These are phyloP conservation scores for Phialophora tarda DNA, from an alignment of 2,329 filamentous ascomycete species.

Conservation along the genomic window DNA sequence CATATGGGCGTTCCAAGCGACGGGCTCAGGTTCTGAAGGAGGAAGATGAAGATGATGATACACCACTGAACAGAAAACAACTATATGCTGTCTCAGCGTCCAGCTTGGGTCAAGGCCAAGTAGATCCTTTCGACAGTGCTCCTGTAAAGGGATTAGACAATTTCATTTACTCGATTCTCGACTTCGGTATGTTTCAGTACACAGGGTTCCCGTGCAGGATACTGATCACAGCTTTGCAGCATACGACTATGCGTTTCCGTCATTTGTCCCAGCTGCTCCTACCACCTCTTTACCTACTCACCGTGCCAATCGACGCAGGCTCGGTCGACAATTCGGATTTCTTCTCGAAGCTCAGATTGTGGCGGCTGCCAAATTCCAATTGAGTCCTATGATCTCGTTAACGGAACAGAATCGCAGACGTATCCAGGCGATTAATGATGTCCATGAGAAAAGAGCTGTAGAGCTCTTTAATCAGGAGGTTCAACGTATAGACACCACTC, in stretches of 20 bases:
- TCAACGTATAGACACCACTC: neutral
- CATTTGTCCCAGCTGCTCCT: slow-evolving; percentile 10
- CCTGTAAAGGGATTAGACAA: slow-evolving; percentile 5
- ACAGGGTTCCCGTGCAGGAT: neutral
- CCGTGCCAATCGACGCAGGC: slow-evolving; percentile 10
- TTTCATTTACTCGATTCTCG: slow-evolving; percentile 13
- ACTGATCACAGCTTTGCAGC: slow-evolving; percentile 5
- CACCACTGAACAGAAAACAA: neutral
- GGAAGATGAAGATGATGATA: neutral
- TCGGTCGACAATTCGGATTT: slow-evolving; percentile 5
- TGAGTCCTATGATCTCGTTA: slow-evolving; percentile 11
- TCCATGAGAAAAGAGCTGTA: slow-evolving; percentile 5
- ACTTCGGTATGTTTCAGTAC: slow-evolving; percentile 1
- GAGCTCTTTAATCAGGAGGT: slow-evolving; percentile 2
- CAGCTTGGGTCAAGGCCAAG: slow-evolving; percentile 8
- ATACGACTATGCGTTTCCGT: slow-evolving; percentile 14
- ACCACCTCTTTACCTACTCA: slow-evolving; percentile 2
- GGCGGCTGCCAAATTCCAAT: slow-evolving; percentile 10
- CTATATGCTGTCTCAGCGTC: neutral
- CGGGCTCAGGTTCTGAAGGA: neutral
- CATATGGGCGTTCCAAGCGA: neutral
- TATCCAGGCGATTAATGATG: neutral
- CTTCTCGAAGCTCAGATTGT: slow-evolving; percentile 14
- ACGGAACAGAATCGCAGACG: slow-evolving; percentile 5
- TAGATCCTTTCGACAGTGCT: slow-evolving; percentile 14